Evolutionary conservation across 192 early-diverging fungal genomes (phyloP).

Genomic region (Paraglomus occultum): DNA sequence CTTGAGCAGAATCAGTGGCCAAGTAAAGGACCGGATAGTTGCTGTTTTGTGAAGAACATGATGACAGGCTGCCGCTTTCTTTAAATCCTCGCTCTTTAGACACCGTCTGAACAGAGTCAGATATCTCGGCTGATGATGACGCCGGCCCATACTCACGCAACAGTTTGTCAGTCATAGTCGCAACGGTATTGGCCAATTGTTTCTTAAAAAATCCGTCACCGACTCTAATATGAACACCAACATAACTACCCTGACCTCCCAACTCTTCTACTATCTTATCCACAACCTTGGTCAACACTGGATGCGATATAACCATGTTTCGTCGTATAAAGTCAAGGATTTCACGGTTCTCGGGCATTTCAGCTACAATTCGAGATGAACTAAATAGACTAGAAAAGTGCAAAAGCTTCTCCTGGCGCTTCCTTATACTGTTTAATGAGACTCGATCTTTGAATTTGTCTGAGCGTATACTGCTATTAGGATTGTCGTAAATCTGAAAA

Average conservation of each 20-base stretch:
- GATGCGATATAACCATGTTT: constrained; percentile 50
- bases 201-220: constrained; percentile 52
- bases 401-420: constrained; percentile 37
- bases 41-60: constrained; percentile 12
- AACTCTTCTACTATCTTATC: constrained; percentile 43
- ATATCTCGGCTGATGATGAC: background rate
- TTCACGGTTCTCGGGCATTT: constrained; percentile 42
- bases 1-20: constrained; percentile 38
- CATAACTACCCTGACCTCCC: constrained; percentile 46
- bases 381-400: constrained; percentile 58
- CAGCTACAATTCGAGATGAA: constrained; percentile 43
- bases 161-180: constrained; percentile 45
- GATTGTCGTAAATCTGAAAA: background rate
- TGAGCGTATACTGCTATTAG: background rate
- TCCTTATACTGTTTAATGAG: constrained; percentile 37
- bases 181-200: constrained; percentile 42
- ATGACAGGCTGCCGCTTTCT: background rate
- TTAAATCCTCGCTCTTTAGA: background rate
- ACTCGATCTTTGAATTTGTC: constrained; percentile 39
- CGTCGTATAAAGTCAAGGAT: constrained; percentile 39
- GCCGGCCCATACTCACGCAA: constrained; percentile 16
- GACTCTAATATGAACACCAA: constrained; percentile 53
- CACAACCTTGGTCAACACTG: constrained; percentile 43
- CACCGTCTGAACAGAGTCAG: background rate
- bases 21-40: constrained; percentile 39